Percentiles rank a stretch among this genome's conserved stretches.
These are phyloP conservation scores for Amanita rimosa DNA, from an alignment of 768 basidiomycete species.

Conservation along the genomic window DNA sequence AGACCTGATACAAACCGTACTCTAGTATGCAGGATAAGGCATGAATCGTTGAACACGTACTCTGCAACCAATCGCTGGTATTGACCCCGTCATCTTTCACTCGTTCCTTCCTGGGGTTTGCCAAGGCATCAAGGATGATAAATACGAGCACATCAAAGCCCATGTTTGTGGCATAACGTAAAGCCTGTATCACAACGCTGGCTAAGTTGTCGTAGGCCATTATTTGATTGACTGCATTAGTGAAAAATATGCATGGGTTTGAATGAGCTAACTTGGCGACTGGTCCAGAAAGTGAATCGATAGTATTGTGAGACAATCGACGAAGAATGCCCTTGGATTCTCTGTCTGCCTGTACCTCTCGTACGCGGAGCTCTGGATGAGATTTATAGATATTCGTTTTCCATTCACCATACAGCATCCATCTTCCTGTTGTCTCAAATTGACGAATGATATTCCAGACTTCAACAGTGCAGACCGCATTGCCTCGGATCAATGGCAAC, in stretches of 20 bases:
- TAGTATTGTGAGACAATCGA: conserved; percentile 74
- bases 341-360: conserved; percentile 71
- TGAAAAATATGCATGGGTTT: conserved; percentile 87
- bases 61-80: conserved; percentile 84
- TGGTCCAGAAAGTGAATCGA: conserved; percentile 74
- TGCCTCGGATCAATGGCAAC: conserved; percentile 72
- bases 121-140: conserved; percentile 76
- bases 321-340: conserved; percentile 86
- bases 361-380: conserved; percentile 72
- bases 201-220: conserved; percentile 95
- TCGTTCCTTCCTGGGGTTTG: conserved; percentile 69
- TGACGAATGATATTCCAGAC: conserved; percentile 84
- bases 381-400: conserved; percentile 58
- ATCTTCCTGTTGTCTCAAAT: conserved; percentile 72
- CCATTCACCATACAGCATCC: conserved; percentile 96
- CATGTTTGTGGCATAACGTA: conserved; percentile 84
- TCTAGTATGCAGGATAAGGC: neutral
- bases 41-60: conserved; percentile 34
- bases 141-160: conserved; percentile 91
- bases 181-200: conserved; percentile 77
- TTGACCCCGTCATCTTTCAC: conserved; percentile 91
- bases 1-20: conserved; percentile 44
- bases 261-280: conserved; percentile 91
- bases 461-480: conserved; percentile 84
- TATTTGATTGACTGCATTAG: conserved; percentile 83